Evolutionary conservation across 2,329 filamentous ascomycete genomes (phyloP).

Genomic region (Pseudopyrenochaeta lycopersici): DNA sequence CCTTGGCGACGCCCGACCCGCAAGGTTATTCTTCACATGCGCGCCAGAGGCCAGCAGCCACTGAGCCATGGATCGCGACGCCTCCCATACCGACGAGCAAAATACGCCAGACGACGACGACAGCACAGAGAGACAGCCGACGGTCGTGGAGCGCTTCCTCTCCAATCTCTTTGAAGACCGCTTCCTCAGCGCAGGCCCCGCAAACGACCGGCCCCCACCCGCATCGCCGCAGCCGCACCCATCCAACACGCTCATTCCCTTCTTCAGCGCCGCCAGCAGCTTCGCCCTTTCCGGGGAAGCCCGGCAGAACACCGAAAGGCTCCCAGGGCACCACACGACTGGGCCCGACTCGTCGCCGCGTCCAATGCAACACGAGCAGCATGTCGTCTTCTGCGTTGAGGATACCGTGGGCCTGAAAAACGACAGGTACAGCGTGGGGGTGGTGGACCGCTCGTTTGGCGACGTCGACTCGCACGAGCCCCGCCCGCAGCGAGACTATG

Average conservation of each 20-base stretch:
- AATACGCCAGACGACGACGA: conserved; percentile 4
- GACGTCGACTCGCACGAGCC: conserved; percentile 57
- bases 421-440: conserved; percentile 53
- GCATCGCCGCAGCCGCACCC: conserved; percentile 14
- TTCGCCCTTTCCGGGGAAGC: conserved; percentile 8
- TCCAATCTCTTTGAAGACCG: conserved; percentile 32
- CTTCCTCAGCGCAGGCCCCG: conserved; percentile 25
- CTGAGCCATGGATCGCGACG: conserved; percentile 20
- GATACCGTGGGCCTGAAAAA: conserved; percentile 53
- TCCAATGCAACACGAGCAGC: conserved; percentile 24
- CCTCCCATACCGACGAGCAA: conserved; percentile 8
- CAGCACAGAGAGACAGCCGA: conserved; percentile 6
- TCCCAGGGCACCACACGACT: neutral
- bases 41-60: conserved; percentile 9
- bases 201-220: conserved; percentile 19
- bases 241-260: conserved; percentile 26
- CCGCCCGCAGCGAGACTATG: conserved; percentile 52
- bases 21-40: conserved; percentile 23
- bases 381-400: conserved; percentile 49
- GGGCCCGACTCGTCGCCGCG: neutral
- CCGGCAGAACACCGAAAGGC: neutral
- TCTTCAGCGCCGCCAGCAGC: conserved; percentile 31
- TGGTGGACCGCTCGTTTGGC: conserved; percentile 54
- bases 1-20: conserved; percentile 9
- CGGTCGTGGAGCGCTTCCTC: conserved; percentile 28